Evolutionary conservation across 176 grass and related monocot species (phyloP), one percentile per base, ranked within the genome.

Genomic region (Chloris gayana): DNA sequence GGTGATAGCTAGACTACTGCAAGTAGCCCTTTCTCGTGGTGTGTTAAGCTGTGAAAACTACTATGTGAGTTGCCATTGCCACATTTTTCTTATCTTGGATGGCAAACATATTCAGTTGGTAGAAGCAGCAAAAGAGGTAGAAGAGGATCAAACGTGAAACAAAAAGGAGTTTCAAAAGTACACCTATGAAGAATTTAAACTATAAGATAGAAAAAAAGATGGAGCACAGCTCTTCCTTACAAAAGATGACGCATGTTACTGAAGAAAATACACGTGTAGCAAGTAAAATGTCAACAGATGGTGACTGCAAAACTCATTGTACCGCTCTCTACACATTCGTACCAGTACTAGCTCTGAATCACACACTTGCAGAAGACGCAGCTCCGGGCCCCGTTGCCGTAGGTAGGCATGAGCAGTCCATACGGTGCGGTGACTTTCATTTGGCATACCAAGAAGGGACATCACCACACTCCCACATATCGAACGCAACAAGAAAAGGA

Each of bases 391-490:
- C 42, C 44, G 10, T 30, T 64, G 37, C 27, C 56, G 38, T 31
- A 27, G 61, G 35, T 18, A 30, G 27, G 65, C 44, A 82, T 53
- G 64, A 76, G 18, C 5, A 53, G 6, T 59, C 50, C 67, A 64
- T 72, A 67, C 42, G 80, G 18, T 58, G 41, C 78, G 65, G 53
- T 77, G 65, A 63, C 64, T 66, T 35, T 77, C 62, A 51, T 50
- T 62, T 74, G 81, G 47, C 81, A 84, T 83, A 35, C 85, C 85
- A 76, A 77, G 85, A 87, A 77, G 24, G 65, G 71, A 53, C 78
- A 53, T 39, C 41, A 53, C 63, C 78, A 22, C 79, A 79, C 69
- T 69, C 67, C 49, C 75, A 60, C 31, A 50, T 50, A 53, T 75
- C 49, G 61, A 86, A 70, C 63, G 37, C 68, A 72, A 64, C 58